These are phyloP conservation scores for Plasmodium gallinaceum DNA, from an alignment of 169 alveolate species.

Conservation along the genomic window DNA sequence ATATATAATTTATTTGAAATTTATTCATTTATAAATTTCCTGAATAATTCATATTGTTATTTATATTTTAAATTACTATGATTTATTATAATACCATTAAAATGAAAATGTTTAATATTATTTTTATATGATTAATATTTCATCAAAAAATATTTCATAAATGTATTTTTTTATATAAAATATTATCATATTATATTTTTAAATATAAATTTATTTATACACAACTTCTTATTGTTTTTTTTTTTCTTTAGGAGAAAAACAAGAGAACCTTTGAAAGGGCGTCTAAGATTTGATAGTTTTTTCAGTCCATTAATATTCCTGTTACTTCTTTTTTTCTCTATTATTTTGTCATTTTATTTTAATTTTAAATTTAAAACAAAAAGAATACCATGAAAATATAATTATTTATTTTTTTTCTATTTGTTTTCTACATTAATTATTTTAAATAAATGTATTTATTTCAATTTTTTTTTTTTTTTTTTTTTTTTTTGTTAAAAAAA, in stretches of 20 bases:
- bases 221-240: neutral
- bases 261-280: slow-evolving; percentile 35
- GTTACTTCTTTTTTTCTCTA: slow-evolving; percentile 46
- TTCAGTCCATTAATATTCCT: slow-evolving; percentile 56
- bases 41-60: no score
- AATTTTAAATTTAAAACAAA: slow-evolving; percentile 20
- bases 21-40: no score
- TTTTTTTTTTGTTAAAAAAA: neutral
- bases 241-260: slow-evolving; percentile 43
- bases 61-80: no score
- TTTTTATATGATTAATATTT: neutral
- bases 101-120: neutral
- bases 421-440: no score
- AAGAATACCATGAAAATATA: no score
- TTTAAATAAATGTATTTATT: no score
- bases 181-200: neutral
- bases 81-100: no score
- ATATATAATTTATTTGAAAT: no score
- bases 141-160: neutral
- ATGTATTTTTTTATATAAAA: no score
- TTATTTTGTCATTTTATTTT: slow-evolving; percentile 50
- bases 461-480: no score
- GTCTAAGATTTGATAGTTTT: slow-evolving; percentile 66
- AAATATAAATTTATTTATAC: neutral
- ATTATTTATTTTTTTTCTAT: no score